These are phyloP conservation scores for Arthrobotrys sinensis DNA, from an alignment of 2,329 filamentous ascomycete genomes.

Conservation along the genomic window DNA sequence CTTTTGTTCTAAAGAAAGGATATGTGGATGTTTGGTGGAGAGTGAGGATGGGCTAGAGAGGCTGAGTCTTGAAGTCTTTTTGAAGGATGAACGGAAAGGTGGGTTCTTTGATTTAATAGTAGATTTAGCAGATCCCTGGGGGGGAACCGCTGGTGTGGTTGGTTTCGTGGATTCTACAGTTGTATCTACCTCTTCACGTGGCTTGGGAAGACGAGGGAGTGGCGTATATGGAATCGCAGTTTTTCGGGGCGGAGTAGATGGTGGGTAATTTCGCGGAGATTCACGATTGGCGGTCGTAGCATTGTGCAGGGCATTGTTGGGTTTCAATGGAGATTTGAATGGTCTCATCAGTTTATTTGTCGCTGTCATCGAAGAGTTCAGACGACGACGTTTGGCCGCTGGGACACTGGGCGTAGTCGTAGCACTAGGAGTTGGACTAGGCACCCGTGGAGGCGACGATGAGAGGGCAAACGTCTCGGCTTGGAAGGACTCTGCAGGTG, in stretches of 20 bases:
- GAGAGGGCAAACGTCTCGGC: conserved; percentile 14
- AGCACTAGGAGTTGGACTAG: conserved; percentile 38
- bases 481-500: conserved; percentile 21
- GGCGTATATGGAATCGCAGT: conserved; percentile 41
- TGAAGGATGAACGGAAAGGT: conserved; percentile 51
- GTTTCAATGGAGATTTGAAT: conserved; percentile 58
- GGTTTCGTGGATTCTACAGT: conserved; percentile 8
- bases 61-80: conserved; percentile 23
- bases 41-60: conserved; percentile 36
- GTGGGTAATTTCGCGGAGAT: conserved; percentile 40
- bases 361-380: conserved; percentile 42
- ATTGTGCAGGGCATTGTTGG: conserved; percentile 40
- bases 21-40: conserved; percentile 47
- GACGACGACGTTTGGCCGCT: conserved; percentile 55
- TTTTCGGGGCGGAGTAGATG: conserved; percentile 48
- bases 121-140: conserved; percentile 28
- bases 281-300: background rate
- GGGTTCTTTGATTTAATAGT: conserved; percentile 49
- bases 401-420: conserved; percentile 40
- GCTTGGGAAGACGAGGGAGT: conserved; percentile 17
- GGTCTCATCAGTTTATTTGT: conserved; percentile 46
- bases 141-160: conserved; percentile 15
- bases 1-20: conserved; percentile 49
- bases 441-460: conserved; percentile 51
- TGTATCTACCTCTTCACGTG: conserved; percentile 21